These are phyloP conservation scores for Bidens hawaiensis DNA, from an alignment of 140 eudicot genomes.

Conservation along the genomic window DNA sequence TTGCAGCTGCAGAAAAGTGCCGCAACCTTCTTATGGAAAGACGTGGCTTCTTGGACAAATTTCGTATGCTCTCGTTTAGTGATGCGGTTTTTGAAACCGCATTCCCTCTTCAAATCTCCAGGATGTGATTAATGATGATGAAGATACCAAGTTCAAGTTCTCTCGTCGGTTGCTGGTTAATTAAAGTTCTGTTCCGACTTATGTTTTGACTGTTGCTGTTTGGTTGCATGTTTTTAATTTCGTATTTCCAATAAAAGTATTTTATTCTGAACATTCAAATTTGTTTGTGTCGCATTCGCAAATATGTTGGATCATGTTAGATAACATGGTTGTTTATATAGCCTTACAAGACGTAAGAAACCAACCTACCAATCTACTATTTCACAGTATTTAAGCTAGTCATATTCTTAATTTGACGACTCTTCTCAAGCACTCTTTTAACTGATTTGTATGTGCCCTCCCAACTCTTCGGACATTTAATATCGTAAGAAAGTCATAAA, in stretches of 20 bases:
- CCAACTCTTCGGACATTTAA: too few relatives aligned
- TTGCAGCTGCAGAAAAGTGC: slow-evolving; percentile 78
- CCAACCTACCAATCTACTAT: too few relatives aligned
- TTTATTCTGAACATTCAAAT: not conserved
- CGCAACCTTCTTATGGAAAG: slow-evolving; percentile 50
- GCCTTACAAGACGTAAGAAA: too few relatives aligned
- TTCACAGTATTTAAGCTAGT: too few relatives aligned
- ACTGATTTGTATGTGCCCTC: too few relatives aligned
- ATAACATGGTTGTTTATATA: too few relatives aligned
- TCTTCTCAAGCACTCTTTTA: too few relatives aligned
- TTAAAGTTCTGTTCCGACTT: not conserved
- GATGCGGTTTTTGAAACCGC: slow-evolving; percentile 54
- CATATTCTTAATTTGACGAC: too few relatives aligned
- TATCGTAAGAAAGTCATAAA: too few relatives aligned
- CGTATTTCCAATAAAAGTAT: not conserved
- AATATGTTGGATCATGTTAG: too few relatives aligned
- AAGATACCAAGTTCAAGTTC: too few relatives aligned
- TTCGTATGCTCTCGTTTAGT: slow-evolving; percentile 45
- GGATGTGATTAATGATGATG: slow-evolving; percentile 42
- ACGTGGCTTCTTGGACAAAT: slow-evolving; percentile 57
- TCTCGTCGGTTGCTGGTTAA: not conserved
- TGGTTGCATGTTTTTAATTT: not conserved
- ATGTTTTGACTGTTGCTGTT: not conserved
- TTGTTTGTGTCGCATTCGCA: not conserved
- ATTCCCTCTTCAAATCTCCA: slow-evolving; percentile 81